Conservation (phyloP, 2,329 filamentous ascomycete species). For the Colletotrichum chrysophilum region DNA sequence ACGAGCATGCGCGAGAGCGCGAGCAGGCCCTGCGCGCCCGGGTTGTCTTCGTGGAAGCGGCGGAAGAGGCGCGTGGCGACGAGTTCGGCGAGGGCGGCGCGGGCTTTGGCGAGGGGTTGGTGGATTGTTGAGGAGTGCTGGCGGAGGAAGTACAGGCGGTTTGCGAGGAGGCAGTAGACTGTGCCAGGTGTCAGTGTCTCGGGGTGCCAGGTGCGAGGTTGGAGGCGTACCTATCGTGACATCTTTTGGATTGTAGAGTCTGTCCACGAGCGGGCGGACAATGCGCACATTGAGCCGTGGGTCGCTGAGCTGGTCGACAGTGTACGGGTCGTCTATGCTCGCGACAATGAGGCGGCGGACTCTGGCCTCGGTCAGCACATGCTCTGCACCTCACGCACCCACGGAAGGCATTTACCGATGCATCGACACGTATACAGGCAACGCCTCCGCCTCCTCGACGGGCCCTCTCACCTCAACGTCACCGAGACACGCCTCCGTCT, state of each 20-base stretch:
- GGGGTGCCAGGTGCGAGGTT: background rate
- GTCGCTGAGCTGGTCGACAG: conserved; percentile 67
- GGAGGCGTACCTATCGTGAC: conserved; percentile 61
- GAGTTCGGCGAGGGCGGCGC: conserved; percentile 72
- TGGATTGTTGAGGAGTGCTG: conserved; percentile 70
- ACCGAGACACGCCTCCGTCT: conserved; percentile 16
- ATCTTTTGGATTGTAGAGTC: conserved; percentile 69
- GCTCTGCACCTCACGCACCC: background rate
- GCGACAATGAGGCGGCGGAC: conserved; percentile 16
- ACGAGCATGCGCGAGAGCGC: conserved; percentile 72
- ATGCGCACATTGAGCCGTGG: conserved; percentile 71
- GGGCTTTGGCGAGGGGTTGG: conserved; percentile 72
- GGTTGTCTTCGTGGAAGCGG: conserved; percentile 71
- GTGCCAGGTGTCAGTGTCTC: background rate
- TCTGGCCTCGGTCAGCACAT: background rate
- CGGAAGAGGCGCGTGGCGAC: conserved; percentile 71
- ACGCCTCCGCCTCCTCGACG: background rate
- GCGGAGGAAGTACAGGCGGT: conserved; percentile 71
- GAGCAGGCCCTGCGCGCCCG: conserved; percentile 66
- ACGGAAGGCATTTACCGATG: background rate
- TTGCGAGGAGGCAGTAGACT: conserved; percentile 76
- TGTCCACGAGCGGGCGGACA: conserved; percentile 72
- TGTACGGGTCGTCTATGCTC: conserved; percentile 46
- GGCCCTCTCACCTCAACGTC: background rate
- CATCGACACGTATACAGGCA: conserved; percentile 18